Evolutionary conservation across 2,329 filamentous ascomycete genomes (phyloP).

Genomic region (Trichoderma sp.): DNA sequence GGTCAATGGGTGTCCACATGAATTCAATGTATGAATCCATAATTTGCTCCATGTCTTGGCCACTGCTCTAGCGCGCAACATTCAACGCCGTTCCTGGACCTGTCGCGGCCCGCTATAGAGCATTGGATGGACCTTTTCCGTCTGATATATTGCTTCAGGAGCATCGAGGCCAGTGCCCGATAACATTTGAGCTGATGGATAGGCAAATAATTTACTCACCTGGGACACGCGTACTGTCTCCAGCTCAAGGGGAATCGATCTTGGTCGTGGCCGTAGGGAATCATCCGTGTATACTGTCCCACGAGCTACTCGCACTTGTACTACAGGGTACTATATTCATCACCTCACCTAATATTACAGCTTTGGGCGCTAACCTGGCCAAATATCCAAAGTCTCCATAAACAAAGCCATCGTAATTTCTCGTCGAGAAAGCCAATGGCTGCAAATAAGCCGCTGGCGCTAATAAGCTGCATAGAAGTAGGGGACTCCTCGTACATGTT

Average conservation of each 20-base stretch:
- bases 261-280: neutral
- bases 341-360: neutral
- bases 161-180: neutral
- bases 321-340: neutral
- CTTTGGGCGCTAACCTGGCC: neutral
- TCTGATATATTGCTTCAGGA: neutral
- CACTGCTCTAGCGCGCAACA: neutral
- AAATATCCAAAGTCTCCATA: neutral
- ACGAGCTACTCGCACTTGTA: neutral
- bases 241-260: neutral
- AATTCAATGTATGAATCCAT: neutral
- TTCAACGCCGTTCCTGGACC: conserved; percentile 2
- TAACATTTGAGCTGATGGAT: neutral
- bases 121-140: neutral
- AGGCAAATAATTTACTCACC: neutral
- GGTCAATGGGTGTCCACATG: neutral
- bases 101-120: conserved; percentile 3
- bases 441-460: neutral
- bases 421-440: neutral
- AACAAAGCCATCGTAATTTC: conserved; percentile 16
- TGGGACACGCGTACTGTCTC: neutral
- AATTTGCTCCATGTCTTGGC: neutral
- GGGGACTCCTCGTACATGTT: neutral
- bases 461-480: neutral
- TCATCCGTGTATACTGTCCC: neutral